Conservation (phyloP, 441 rosid species). For the Bruguiera hainesii region DNA sequence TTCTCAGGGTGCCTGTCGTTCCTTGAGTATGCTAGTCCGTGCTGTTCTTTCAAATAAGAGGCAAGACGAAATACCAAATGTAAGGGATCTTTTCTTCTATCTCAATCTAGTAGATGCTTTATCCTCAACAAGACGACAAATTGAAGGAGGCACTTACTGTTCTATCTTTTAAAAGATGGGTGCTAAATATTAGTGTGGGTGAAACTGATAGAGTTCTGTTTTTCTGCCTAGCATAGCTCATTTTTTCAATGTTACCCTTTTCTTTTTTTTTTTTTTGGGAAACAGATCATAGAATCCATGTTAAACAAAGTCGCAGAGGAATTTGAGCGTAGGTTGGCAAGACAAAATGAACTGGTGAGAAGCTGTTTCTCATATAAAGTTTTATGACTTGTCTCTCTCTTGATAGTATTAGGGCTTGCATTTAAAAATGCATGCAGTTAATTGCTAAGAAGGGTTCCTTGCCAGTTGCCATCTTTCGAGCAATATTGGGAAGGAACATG, state of each 20-base stretch:
- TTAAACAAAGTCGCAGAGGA: constrained; percentile 75
- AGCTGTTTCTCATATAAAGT: constrained; percentile 1
- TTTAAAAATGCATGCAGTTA: not conserved
- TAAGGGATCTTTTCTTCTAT: constrained; percentile 31
- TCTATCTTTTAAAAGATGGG: not conserved
- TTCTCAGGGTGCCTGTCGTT: constrained; percentile 52
- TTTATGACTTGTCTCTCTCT: not conserved
- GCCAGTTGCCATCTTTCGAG: not conserved
- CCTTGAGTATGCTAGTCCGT: constrained; percentile 54
- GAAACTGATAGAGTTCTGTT: no score
- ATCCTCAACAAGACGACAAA: not conserved
- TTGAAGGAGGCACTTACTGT: not conserved
- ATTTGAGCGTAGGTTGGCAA: constrained; percentile 70
- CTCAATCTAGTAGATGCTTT: not conserved
- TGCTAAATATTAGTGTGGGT: no score
- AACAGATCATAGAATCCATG: constrained; percentile 85
- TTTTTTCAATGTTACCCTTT: constrained; percentile 7
- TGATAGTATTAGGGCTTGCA: not conserved
- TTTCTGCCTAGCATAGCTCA: not conserved
- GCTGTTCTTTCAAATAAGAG: constrained; percentile 60
- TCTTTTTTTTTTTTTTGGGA: constrained; percentile 7
- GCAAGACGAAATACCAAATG: constrained; percentile 78
- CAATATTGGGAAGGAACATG: not conserved
- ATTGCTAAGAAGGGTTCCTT: not conserved
- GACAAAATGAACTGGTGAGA: constrained; percentile 60